Evolutionary conservation across 2,329 filamentous ascomycete genomes (phyloP), one percentile per base, ranked within the genome.

Genomic region (Penicillium occitanis): DNA sequence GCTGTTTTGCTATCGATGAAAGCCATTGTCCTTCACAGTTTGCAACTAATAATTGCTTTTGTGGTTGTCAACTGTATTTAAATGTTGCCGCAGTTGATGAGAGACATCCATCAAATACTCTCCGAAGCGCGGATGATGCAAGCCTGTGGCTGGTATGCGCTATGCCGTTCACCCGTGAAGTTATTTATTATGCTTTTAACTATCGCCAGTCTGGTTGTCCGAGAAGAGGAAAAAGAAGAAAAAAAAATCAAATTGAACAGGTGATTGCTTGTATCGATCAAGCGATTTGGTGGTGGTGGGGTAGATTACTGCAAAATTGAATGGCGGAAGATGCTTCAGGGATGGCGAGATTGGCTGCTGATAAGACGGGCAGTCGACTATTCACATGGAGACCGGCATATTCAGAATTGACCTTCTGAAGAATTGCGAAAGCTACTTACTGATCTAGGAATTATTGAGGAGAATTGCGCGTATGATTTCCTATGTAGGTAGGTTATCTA

Each of bases 1-100:
- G 66, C 66, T 7, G 58, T n/a, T 22, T 63, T 66, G 17, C 59
- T 59, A 14, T 44, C 25, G 22, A 63, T 44, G 19, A 33, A 33
- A 55, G 65, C 13, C 65, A 67, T 67, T 44, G n/a, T 57, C 60
- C 33, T 17, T 13, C 19, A 19, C 11, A 17, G 1, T 17, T 55
- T 35, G 51, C 6, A 35, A 10, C 3, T n/a, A 25, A 37, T 14
- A 14, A 28, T 59, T 59, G 11, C 57, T 42, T 53, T 37, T 55
- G n/a, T 55, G 51, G 1, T 22, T 35, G n/a, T 19, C 30, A 7
- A 55, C 13, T 30, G 13, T 30, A 14, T 17, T 51, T 30, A 4
- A 8, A 51, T 8, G 14, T 30, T 17, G 5, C 48, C 48, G 25
- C 22, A 51, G 37, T 28, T 59, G 57, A 17, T 37, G 25, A 42